These are phyloP conservation scores for Oenanthe javanica DNA, from an alignment of 140 eudicot species.

Conservation along the genomic window DNA sequence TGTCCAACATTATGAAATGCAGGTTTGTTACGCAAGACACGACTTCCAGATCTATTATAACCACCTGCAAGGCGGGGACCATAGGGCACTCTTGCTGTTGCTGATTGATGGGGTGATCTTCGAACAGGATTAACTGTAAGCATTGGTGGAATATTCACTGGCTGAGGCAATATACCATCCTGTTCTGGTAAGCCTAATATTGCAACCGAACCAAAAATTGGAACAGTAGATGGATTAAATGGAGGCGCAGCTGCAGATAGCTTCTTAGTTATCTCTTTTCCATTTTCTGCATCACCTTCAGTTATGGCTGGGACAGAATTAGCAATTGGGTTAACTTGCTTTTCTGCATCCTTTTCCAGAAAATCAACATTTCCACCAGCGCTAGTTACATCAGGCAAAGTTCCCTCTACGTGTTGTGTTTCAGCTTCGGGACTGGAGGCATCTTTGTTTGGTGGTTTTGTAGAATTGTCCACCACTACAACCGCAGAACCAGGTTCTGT, in stretches of 20 bases:
- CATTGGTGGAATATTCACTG: conserved; percentile 64
- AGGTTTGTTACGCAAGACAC: conserved; percentile 60
- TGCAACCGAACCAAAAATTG: conserved; percentile 63
- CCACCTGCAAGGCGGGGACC: conserved; percentile 93
- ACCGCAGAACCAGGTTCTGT: not conserved
- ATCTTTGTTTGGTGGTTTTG: conserved; percentile 11
- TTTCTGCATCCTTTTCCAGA: conserved; percentile 22
- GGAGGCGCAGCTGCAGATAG: conserved; percentile 97
- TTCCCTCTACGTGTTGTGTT: conserved; percentile 23
- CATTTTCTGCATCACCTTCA: conserved; percentile 43
- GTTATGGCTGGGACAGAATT: conserved; percentile 18
- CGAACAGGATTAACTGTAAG: conserved; percentile 64
- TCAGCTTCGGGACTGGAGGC: conserved; percentile 17
- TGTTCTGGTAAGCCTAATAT: conserved; percentile 53
- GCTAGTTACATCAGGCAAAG: conserved; percentile 3
- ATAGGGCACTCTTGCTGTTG: conserved; percentile 89
- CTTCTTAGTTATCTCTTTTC: conserved; percentile 65
- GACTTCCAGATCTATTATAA: conserved; percentile 55
- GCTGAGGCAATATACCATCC: conserved; percentile 80
- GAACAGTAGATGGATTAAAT: conserved; percentile 59
- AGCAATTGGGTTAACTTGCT: conserved; percentile 16
- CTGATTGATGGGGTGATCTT: conserved; percentile 91
- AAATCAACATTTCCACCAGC: conserved; percentile 3
- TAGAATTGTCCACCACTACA: conserved; percentile 6
- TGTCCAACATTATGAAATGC: conserved; percentile 40